Conservation (phyloP, 2,329 filamentous ascomycete species). For the Chaetoscypha palmicola region DNA sequence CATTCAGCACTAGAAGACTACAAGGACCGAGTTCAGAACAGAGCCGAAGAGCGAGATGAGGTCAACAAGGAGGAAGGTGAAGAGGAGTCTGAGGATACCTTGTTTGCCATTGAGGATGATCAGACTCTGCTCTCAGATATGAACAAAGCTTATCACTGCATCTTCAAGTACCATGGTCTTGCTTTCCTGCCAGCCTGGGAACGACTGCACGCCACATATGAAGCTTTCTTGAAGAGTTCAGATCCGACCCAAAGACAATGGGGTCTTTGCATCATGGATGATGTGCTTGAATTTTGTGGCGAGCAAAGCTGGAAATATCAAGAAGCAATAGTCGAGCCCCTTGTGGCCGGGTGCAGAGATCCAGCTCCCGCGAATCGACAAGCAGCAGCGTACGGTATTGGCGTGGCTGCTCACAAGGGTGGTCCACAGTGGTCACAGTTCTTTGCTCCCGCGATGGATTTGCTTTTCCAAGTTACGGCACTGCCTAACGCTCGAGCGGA, state of each 20-base stretch:
- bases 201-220: slow-evolving; percentile 75
- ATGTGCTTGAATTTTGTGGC: slow-evolving; percentile 95
- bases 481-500: slow-evolving; percentile 77
- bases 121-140: slow-evolving; percentile 95
- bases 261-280: slow-evolving; percentile 98
- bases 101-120: slow-evolving; percentile 93
- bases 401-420: slow-evolving; percentile 89
- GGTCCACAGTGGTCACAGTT: slow-evolving; percentile 84
- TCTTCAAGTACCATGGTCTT: slow-evolving; percentile 92
- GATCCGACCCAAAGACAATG: slow-evolving; percentile 94
- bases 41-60: slow-evolving; percentile 72
- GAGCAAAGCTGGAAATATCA: slow-evolving; percentile 81
- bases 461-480: slow-evolving; percentile 77
- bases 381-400: slow-evolving; percentile 91
- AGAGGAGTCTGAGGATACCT: slow-evolving; percentile 77
- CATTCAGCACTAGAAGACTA: slow-evolving; percentile 87
- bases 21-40: slow-evolving; percentile 74
- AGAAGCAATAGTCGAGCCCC: slow-evolving; percentile 76
- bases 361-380: slow-evolving; percentile 85
- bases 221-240: slow-evolving; percentile 69
- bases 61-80: slow-evolving; percentile 78
- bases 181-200: slow-evolving; percentile 86
- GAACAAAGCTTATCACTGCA: slow-evolving; percentile 99
- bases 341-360: slow-evolving; percentile 81
- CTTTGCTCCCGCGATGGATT: slow-evolving; percentile 69